Base-by-base conservation (phyloP, 2,329 filamentous ascomycete species). In the Cladophialophora immunda region DNA sequence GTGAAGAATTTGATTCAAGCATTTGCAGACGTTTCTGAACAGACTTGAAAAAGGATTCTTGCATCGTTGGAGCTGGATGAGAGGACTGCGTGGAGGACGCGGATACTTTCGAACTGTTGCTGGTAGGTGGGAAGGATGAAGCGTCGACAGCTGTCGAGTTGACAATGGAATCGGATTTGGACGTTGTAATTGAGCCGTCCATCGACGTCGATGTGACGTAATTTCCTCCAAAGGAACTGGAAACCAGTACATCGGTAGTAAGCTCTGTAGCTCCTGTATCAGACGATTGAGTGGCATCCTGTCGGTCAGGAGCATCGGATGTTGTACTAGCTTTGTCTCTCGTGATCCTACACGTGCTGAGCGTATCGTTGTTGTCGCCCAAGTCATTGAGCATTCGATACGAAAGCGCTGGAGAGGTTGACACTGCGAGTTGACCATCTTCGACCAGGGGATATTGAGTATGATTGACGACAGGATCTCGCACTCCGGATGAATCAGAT, bases 31-130 rank as follows among this genome's bases (percentile, higher is more conserved):
- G 92, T 78, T 98, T 98, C 70, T 94, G 93, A 8, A 98, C 90
- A 3, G 93, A 92, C 78, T 98, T 98, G 85, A 97, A 99, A 79
- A 99, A 98, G 1, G 92, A 95, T 77, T 99, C 95, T 78, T 99
- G 95, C 0, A 96, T 95, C 0, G 94, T 93, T 1, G 94, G 94
- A 0, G 89, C 87, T 1, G 90, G 79, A 1, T 85, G 78, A 7
- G 84, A 76, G 1, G 84, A 81, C 72, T 86, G 79, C 29, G 81
- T 79, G 50, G 83, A 75, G 8, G 82, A 80, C 29, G 80, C 68
- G 47, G 71, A 65, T 68, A 75, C 72, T 72, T 62, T 65, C 70
- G 70, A 70, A 32, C 63, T 62, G 47, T 68, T 68, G 27, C 19
- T 53, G 32, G 47, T 15, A 38, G 47, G 13, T 22, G 47, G 19